phyloP scores from a whole-genome alignment of 148 eudicot genomes.

The Fagopyrum esculentum region DNA sequence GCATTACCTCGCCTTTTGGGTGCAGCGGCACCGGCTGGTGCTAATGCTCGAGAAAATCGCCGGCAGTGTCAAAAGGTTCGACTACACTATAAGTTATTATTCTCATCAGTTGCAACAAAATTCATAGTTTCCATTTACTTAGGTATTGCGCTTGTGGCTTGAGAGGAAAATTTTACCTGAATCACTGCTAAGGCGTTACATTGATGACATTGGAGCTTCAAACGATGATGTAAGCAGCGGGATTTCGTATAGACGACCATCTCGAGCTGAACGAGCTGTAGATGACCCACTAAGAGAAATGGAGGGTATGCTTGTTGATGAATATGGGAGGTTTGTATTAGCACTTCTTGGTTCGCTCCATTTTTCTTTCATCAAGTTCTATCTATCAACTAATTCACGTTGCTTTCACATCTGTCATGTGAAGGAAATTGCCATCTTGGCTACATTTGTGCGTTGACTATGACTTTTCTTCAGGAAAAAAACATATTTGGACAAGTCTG shows the following conservation, averaged over 20 bases:
- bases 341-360: slow-evolving; percentile 15
- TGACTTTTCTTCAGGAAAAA: background rate
- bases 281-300: slow-evolving; percentile 96
- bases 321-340: slow-evolving; percentile 76
- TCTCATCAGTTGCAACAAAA: slow-evolving; percentile 2
- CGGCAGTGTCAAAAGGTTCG: slow-evolving; percentile 84
- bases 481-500: background rate
- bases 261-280: slow-evolving; percentile 77
- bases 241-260: slow-evolving; percentile 59
- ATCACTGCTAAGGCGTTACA: slow-evolving; percentile 54
- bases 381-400: background rate
- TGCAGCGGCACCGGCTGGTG: slow-evolving; percentile 89
- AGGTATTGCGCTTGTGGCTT: slow-evolving; percentile 84
- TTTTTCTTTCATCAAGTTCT: background rate
- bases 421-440: background rate
- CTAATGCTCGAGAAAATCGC: slow-evolving; percentile 75
- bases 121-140: background rate
- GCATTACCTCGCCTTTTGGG: slow-evolving; percentile 75
- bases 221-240: slow-evolving; percentile 49
- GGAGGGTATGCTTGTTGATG: slow-evolving; percentile 98
- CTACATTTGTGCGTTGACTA: background rate
- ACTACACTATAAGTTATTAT: slow-evolving; percentile 9
- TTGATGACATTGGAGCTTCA: slow-evolving; percentile 61
- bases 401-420: background rate
- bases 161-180: slow-evolving; percentile 95